Base-by-base conservation (phyloP, 345 rosid genomes). In the Erucastrum elatum region DNA sequence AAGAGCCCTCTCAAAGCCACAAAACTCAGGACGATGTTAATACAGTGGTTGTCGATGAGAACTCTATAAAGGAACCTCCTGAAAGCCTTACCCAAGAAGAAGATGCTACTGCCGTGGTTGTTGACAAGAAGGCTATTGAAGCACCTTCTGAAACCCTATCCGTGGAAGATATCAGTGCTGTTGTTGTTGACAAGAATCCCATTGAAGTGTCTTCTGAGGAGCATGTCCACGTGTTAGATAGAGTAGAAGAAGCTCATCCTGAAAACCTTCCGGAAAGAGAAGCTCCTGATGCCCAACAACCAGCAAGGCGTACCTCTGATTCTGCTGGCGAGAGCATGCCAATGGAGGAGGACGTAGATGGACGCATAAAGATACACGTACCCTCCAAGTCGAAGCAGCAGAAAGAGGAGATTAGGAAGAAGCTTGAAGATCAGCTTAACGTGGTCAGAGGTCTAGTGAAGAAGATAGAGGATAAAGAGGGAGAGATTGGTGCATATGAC, bases 381-480 rank as follows among this genome's bases (percentile, higher is more conserved):
- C 55, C 84, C 1, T 87, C 92, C 2, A 74, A 68, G 71, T 78
- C 94, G 0, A 96, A 84, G 86, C 86, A 84, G 71, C 89, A 90
- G 85, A 81, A 84, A 75, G 88, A 82, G 6, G 90, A 85, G 72
- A 81, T 91, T 64, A 85, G 91, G 80, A 90, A 79, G 86, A 94
- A 86, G 87, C 87, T 93, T 81, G 92, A 88, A 84, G 85, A 84
- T 66, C 93, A 91, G 82, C 98, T 95, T 67, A 84, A 76, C 83
- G 29, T 80, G 66, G 90, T 95, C 53, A 95, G 94, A 86, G 87
- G 77, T 77, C 80, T 90, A 88, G 94, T 90, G 81, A 86, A 84
- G 85, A 95, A 72, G 84, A 88, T 95, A 75, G 99, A 95, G 81
- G 91, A 83, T 0, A 94, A 86, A 82, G 92, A 93, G 82, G 84